A percentile compares a stretch with the other conserved stretches of the same genome.
Conservation (phyloP, 2,329 filamentous ascomycete genomes). For the Alternaria viburni region DNA sequence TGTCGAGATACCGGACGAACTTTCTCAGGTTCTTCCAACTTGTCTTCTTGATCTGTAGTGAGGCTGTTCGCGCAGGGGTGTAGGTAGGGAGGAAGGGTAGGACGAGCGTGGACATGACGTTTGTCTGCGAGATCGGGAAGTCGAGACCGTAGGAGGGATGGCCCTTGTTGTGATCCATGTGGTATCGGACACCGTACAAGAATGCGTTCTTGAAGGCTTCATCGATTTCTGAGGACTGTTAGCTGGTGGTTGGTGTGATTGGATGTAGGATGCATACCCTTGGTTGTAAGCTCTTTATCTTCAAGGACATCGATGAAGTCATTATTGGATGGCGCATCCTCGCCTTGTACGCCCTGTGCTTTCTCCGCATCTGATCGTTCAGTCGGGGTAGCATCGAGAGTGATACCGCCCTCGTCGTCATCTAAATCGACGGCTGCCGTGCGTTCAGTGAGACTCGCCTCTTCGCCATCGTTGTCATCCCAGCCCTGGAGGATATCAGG, state of each 20-base stretch:
- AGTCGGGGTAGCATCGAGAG: constrained; percentile 38
- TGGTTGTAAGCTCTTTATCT: constrained; percentile 62
- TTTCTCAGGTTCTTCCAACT: constrained; percentile 74
- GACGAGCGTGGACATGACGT: constrained; percentile 67
- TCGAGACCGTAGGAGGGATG: constrained; percentile 62
- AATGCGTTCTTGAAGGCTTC: constrained; percentile 69
- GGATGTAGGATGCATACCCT: constrained; percentile 50
- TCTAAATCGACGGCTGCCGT: constrained; percentile 51
- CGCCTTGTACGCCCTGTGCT: constrained; percentile 41
- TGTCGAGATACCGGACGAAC: constrained; percentile 72
- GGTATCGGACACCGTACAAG: constrained; percentile 66
- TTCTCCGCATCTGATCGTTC: constrained; percentile 43
- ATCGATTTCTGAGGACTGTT: constrained; percentile 63
- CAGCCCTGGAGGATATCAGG: constrained; percentile 63
- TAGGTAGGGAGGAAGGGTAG: constrained; percentile 70
- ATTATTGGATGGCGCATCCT: constrained; percentile 39
- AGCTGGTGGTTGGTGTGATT: background rate
- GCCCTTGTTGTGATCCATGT: constrained; percentile 62
- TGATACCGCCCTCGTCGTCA: constrained; percentile 57
- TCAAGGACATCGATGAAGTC: constrained; percentile 50
- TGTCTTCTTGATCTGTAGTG: constrained; percentile 72
- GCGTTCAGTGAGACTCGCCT: constrained; percentile 45
- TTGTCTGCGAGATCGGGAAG: constrained; percentile 68
- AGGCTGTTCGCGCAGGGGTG: constrained; percentile 61
- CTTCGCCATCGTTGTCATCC: constrained; percentile 45